phyloP scores from a whole-genome alignment of 495 filamentous ascomycete species.

The Hypoxylon fragiforme region DNA sequence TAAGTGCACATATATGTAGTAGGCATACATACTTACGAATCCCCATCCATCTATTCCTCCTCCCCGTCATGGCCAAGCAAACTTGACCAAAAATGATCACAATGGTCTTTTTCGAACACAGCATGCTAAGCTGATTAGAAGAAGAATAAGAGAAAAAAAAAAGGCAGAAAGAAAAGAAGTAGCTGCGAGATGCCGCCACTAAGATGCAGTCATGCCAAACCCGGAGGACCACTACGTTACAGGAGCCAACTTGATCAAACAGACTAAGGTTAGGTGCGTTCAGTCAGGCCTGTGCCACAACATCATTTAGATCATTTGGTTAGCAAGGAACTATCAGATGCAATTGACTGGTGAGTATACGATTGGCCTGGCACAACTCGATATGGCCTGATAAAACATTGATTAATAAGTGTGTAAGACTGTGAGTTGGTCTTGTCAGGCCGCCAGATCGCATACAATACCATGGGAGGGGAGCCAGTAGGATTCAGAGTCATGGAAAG shows the following conservation, averaged over 20 bases:
- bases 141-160: no score
- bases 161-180: no score
- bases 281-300: conserved; percentile 23
- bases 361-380: conserved; percentile 22
- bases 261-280: conserved; percentile 1
- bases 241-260: conserved; percentile 20
- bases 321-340: conserved; percentile 10
- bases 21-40: no score
- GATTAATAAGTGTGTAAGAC: conserved; percentile 20
- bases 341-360: background rate
- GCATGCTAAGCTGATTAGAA: conserved; percentile 20
- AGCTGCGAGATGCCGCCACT: conserved; percentile 28
- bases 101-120: conserved; percentile 2
- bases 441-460: conserved; percentile 7
- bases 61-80: no score
- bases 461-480: conserved; percentile 12
- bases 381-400: conserved; percentile 18
- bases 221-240: conserved; percentile 26
- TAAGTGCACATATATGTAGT: no score
- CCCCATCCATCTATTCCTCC: no score
- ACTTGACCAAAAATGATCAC: background rate
- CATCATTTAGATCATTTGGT: conserved; percentile 24
- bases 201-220: conserved; percentile 13
- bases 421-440: conserved; percentile 22
- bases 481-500: conserved; percentile 2